phyloP scores from a whole-genome alignment of 352 stramenopile genomes.

The Pythium insidiosum region DNA sequence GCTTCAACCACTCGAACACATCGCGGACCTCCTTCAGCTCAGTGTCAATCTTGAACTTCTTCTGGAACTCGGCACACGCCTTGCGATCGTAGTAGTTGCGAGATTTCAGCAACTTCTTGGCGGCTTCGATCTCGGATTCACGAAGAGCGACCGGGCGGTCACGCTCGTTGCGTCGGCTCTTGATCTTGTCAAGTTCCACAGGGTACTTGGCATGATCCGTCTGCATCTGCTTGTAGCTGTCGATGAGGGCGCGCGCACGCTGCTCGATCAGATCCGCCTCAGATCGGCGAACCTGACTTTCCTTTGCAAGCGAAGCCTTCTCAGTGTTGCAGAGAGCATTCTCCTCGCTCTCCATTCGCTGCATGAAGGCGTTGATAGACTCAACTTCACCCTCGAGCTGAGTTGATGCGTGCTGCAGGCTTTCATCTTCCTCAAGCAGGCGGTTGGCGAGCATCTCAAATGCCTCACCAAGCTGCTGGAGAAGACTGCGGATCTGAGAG shows the following conservation, averaged over 20 bases:
- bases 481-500: constrained; percentile 78
- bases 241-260: constrained; percentile 67
- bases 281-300: constrained; percentile 71
- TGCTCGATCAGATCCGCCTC: constrained; percentile 81
- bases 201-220: constrained; percentile 80
- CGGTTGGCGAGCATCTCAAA: constrained; percentile 88
- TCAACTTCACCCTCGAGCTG: constrained; percentile 82
- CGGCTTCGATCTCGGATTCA: constrained; percentile 66
- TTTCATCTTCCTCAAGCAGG: constrained; percentile 79
- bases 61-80: constrained; percentile 67
- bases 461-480: constrained; percentile 79
- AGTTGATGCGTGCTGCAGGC: constrained; percentile 70
- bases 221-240: constrained; percentile 88
- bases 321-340: constrained; percentile 73
- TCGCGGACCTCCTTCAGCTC: constrained; percentile 83
- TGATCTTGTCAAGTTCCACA: constrained; percentile 73
- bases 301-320: constrained; percentile 81
- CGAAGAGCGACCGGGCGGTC: constrained; percentile 57
- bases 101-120: constrained; percentile 75
- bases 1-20: constrained; percentile 79
- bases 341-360: constrained; percentile 86
- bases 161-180: constrained; percentile 65
- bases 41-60: constrained; percentile 77
- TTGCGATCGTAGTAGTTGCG: constrained; percentile 87
- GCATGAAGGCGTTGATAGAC: constrained; percentile 85